Evolutionary conservation across 2,329 filamentous ascomycete species (phyloP), one percentile per base, ranked within the genome.

Genomic region (Aureobasidium sp.): DNA sequence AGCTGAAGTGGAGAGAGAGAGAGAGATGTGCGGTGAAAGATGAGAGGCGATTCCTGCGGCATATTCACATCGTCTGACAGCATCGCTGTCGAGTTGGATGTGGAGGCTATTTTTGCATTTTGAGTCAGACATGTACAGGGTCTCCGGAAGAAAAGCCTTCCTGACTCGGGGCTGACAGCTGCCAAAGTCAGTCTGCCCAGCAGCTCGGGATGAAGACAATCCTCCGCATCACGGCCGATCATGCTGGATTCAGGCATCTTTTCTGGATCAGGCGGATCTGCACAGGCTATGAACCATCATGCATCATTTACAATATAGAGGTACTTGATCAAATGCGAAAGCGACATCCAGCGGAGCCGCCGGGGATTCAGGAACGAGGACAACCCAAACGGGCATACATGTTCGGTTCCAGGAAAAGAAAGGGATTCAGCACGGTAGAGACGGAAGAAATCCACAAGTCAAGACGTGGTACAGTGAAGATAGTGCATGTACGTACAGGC

Each of bases 131-230:
- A 3, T 25, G 20, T 11, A 29, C 36, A 41, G 37, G 51, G 51
- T 55, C 34, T 42, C 20, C 22, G n/a, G 37, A 12, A 29, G 14
- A 29, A 42, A 29, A 55, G 15, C 25, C 8, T 14, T 45, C 9
- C 29, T 48, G 42, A 58, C 55, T 47, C 20, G 29, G 36, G 22
- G 5, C 8, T 59, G 56, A 59, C 56, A 59, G 44, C 44, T 49
- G 56, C 56, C 56, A 59, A 41, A 59, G 31, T 31, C 22, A 41
- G 12, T 22, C 25, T 41, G 44, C n/a, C 56, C 56, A 49, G 44
- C 22, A 8, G 44, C 44, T 49, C 25, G 44, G 44, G 22, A 29
- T 49, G 22, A 25, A 59, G 56, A 25, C 14, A 48, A 45, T 49
- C 56, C 56, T 49, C 34, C 44, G 34, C 44, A 48, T 34, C 20